Base-by-base conservation (phyloP, 176 grass and related monocot genomes). In the Paspalum notatum region DNA sequence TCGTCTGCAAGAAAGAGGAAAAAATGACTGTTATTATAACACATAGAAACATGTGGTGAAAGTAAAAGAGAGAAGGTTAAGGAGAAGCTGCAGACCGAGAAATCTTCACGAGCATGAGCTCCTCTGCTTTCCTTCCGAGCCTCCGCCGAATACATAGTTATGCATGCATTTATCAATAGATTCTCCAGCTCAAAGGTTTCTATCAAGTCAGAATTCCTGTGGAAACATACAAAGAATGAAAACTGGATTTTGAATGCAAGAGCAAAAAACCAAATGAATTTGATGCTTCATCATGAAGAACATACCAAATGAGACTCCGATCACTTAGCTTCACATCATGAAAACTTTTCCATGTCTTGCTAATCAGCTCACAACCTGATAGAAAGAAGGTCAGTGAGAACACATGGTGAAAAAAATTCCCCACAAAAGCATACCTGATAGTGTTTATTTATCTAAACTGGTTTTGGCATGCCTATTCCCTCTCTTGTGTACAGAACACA, bases 61-160 rank as follows among this genome's bases (percentile, higher is more conserved):
- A 22, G 4, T 27, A 13, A 40, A 47, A 61, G 40, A 14, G 2
- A 15, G 26, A 9, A 75, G 10, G 43, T 24, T 72, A 11, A 41
- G 59, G 44, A 75, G 16, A 71, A 78, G 73, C 54, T 71, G 45
- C 79, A 72, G 50, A 94, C 92, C 87, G 90, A 89, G 87, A 97
- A 97, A 85, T 97, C 92, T 85, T 97, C 95, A 22, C 92, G 92
- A 85, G 95, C 95, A 83, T 97, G 95, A 71, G 95, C 95, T 68
- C 95, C 92, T 82, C 95, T 87, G 53, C 95, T 97, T 82, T 97
- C 95, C 74, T 97, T 94, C 77, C 92, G 89, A 74, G 95, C 95
- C 83, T 97, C 95, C 2, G 95, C 91, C 48, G 95, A 97, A 82
- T 94, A 45, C 91, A 97, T 97, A 61, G 92, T 97, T 80, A 97